These are phyloP conservation scores for Agaricus sinodeliciosus DNA, from an alignment of 768 basidiomycete species.

Conservation along the genomic window DNA sequence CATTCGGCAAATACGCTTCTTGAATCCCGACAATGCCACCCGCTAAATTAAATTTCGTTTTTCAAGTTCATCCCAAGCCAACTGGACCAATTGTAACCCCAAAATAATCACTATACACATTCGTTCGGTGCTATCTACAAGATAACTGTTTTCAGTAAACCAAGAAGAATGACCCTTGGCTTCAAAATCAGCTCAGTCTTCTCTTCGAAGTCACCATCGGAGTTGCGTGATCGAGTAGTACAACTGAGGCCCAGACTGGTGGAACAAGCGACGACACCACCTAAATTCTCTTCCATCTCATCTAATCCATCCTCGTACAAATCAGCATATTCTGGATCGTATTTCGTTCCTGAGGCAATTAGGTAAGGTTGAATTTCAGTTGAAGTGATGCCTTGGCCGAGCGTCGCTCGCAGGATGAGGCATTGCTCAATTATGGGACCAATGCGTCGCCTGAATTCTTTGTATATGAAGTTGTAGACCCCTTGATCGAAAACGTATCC, in stretches of 20 bases:
- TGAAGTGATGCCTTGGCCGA: slow-evolving; percentile 23
- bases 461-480: slow-evolving; percentile 1
- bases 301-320: slow-evolving; percentile 19
- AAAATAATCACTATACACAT: too few species aligned
- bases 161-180: slow-evolving; percentile 11
- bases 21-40: too few species aligned
- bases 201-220: background rate
- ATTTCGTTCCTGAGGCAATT: slow-evolving; percentile 8
- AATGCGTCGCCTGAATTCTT: slow-evolving; percentile 19
- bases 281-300: background rate
- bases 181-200: slow-evolving; percentile 1
- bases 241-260: slow-evolving; percentile 5
- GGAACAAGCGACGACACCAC: slow-evolving; percentile 2
- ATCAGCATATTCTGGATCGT: slow-evolving; percentile 16
- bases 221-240: background rate
- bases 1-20: too few species aligned
- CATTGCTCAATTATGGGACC: slow-evolving; percentile 19
- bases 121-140: too few species aligned
- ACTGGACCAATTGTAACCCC: too few species aligned
- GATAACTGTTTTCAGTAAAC: slow-evolving; percentile 10
- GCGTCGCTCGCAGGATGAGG: slow-evolving; percentile 18
- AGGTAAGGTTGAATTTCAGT: slow-evolving; percentile 17
- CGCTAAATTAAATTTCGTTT: too few species aligned
- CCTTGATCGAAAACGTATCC: background rate
- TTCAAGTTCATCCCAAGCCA: too few species aligned